These are phyloP conservation scores for Neonectria faginata DNA, from an alignment of 2,329 filamentous ascomycete genomes.

Conservation along the genomic window DNA sequence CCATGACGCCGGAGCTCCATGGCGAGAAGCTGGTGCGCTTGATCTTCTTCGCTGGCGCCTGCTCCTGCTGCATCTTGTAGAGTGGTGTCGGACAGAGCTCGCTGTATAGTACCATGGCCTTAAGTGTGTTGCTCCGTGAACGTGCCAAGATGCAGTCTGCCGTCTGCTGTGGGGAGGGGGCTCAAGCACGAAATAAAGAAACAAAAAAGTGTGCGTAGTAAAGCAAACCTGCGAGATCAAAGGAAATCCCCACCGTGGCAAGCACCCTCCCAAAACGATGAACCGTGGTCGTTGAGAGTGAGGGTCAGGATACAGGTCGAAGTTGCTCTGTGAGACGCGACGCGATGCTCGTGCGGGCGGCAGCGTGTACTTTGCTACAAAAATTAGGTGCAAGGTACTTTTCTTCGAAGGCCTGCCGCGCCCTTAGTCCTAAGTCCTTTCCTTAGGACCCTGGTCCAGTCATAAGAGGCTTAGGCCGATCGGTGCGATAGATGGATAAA, in stretches of 20 bases:
- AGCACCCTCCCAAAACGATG: background rate
- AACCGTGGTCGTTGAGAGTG: background rate
- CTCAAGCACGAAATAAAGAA: background rate
- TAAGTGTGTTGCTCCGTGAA: background rate
- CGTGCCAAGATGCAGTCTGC: background rate
- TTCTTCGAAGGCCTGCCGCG: background rate
- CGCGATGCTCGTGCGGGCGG: constrained; percentile 28
- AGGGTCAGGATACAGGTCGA: constrained; percentile 4
- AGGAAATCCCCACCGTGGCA: background rate
- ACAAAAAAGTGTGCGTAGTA: background rate
- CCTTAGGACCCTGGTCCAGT: background rate
- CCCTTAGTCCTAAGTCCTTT: background rate
- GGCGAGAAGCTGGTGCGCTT: constrained; percentile 34
- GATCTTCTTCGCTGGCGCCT: constrained; percentile 24
- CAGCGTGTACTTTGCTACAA: constrained; percentile 22
- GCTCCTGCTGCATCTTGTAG: constrained; percentile 19
- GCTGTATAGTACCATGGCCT: background rate
- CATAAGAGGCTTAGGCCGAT: background rate
- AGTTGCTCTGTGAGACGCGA: constrained; percentile 33
- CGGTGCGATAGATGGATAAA: background rate
- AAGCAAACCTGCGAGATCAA: background rate
- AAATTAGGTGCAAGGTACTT: constrained; percentile 29
- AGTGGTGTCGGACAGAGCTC: background rate
- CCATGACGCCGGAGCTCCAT: constrained; percentile 32
- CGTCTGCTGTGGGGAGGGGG: background rate